These are phyloP conservation scores for Leptomonas seymouri DNA, from an alignment of 208 protist genomes.

Conservation along the genomic window DNA sequence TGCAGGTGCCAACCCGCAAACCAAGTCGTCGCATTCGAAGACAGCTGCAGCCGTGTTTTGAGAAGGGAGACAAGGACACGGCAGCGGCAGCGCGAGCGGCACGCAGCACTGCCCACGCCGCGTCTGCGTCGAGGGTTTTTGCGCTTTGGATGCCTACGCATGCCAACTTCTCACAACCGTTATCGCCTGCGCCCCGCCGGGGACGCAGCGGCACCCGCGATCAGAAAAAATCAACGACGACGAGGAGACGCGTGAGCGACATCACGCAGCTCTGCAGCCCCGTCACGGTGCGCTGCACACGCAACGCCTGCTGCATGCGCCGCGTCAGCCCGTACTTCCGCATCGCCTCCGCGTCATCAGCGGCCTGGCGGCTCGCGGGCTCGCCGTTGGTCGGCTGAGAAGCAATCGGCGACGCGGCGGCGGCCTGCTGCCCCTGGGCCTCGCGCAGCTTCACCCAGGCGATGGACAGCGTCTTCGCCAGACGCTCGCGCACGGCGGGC, in stretches of 20 bases:
- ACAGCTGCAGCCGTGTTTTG: too few species aligned
- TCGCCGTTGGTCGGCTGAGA: not conserved
- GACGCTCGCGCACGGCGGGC: conserved; percentile 46
- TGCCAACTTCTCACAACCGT: too few species aligned
- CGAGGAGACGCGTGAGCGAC: conserved; percentile 66
- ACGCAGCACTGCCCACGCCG: too few species aligned
- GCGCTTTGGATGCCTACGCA: too few species aligned
- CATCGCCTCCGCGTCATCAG: conserved; percentile 18
- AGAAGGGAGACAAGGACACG: too few species aligned
- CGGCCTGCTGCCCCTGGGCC: conserved; percentile 20
- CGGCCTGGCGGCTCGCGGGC: not conserved
- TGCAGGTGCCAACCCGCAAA: too few species aligned
- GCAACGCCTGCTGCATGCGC: conserved; percentile 19
- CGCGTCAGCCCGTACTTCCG: conserved; percentile 14
- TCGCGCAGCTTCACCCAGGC: conserved; percentile 38
- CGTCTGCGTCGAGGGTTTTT: too few species aligned
- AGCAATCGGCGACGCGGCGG: not conserved
- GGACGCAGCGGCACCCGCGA: not conserved
- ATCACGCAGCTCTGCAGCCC: conserved; percentile 70
- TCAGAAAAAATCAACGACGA: conserved; percentile 52
- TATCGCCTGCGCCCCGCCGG: too few species aligned
- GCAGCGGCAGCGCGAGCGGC: too few species aligned
- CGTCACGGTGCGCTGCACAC: conserved; percentile 36
- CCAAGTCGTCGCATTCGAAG: too few species aligned
- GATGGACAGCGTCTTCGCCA: conserved; percentile 53